Evolutionary conservation across 2,329 filamentous ascomycete genomes (phyloP).

Genomic region (Aspergillus novofumigatus): DNA sequence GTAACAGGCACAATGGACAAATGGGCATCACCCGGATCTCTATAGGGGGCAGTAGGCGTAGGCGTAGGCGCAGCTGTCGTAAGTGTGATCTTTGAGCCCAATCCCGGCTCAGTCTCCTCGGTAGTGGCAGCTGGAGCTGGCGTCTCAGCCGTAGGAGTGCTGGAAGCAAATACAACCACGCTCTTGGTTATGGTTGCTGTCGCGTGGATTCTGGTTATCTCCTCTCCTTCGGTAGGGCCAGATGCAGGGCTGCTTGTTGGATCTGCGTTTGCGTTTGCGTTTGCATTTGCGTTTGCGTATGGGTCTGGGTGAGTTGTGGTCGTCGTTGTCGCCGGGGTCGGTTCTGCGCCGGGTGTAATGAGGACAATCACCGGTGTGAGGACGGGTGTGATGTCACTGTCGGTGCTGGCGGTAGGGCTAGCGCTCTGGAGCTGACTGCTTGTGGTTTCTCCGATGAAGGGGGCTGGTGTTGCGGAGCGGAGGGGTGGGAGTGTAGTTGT

Average conservation of each 20-base stretch:
- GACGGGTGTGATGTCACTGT: not conserved
- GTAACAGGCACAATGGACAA: conserved; percentile 13
- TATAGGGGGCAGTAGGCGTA: not conserved
- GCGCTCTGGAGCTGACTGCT: not conserved
- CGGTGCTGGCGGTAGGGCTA: not conserved
- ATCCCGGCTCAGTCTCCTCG: not conserved
- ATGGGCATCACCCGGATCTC: not conserved
- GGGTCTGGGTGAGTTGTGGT: not conserved
- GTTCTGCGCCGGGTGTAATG: conserved; percentile 3
- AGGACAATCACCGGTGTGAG: conserved; percentile 4
- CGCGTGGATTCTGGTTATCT: not conserved
- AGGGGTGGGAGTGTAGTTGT: not conserved
- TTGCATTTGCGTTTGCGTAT: not conserved
- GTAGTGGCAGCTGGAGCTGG: not conserved
- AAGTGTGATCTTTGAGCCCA: not conserved
- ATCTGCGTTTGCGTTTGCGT: too few relatives aligned
- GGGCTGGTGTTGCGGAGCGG: not conserved
- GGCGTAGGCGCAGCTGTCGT: not conserved
- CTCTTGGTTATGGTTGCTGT: not conserved
- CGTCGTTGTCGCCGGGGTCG: not conserved
- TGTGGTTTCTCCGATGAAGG: not conserved
- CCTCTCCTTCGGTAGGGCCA: not conserved
- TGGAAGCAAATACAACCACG: not conserved
- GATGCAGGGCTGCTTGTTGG: not conserved
- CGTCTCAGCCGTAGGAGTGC: not conserved